Conservation (phyloP, 257 asterid genomes). For the Fraxinus anomala region DNA sequence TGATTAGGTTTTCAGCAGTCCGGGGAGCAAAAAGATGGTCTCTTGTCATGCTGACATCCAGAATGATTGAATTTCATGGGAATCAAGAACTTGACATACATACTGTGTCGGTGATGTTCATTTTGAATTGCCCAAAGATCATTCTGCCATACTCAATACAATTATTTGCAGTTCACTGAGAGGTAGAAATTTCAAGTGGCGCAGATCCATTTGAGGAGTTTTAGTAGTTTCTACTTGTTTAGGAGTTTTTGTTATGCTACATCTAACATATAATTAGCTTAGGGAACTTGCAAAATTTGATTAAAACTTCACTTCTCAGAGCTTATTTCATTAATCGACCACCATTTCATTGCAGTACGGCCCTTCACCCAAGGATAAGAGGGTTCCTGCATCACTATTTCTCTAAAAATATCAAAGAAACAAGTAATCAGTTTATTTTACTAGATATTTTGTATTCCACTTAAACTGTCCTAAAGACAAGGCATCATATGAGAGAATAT, state of each 20-base stretch:
- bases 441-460: constrained; percentile 5
- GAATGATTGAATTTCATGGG: too few relatives aligned
- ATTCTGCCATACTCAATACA: too few relatives aligned
- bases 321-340: neutral
- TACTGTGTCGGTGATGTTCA: too few relatives aligned
- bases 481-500: neutral
- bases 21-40: too few relatives aligned
- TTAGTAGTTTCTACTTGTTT: neutral
- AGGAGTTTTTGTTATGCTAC: neutral
- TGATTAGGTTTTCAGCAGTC: too few relatives aligned
- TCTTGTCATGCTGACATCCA: too few relatives aligned
- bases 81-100: neutral
- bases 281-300: neutral
- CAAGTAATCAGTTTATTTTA: neutral
- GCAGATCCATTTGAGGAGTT: neutral
- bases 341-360: neutral
- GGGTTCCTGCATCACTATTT: neutral
- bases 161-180: neutral
- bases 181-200: neutral
- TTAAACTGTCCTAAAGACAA: neutral
- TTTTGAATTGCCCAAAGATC: too few relatives aligned
- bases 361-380: neutral
- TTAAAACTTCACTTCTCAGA: neutral
- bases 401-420: neutral
- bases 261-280: neutral